Evolutionary conservation across 352 stramenopile species (phyloP), one percentile per base, ranked within the genome.

Genomic region (Sclerospora graminicola): DNA sequence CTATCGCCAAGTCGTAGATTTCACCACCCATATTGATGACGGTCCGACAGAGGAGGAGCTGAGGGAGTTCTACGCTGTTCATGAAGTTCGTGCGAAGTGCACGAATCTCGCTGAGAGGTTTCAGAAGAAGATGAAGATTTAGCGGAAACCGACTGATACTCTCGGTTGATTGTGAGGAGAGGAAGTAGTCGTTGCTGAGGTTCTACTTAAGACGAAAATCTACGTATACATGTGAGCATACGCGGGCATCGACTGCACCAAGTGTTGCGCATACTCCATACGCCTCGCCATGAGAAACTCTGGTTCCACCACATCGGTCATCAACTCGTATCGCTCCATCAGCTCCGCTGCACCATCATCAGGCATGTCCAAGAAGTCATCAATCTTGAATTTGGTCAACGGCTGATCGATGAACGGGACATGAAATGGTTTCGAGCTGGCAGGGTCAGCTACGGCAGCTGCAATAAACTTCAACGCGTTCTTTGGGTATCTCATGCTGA

Each of bases 201-300:
- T n/a, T n/a, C n/a, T n/a, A n/a, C n/a, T n/a, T n/a, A n/a, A n/a
- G n/a, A n/a, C n/a, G 21, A 26, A 26, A 26, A 26, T 6, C 6
- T 52, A 57, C 14, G 41, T 34, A 57, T 52, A 52, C 42, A 57
- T 51, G 27, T 57, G 49, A 34, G 49, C 40, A 57, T 57, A 57
- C 41, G 48, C 52, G 6, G 39, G 47, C 47, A 54, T 54, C 30
- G 32, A 48, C 33, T 52, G 40, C 34, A 60, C 44, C 49, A 56
- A 43, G 34, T 52, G 50, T 16, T 60, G 41, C 2, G 31, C 46
- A 57, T 66, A 61, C 40, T 66, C 51, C 19, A 57, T 54, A 10
- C 49, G 23, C 18, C 46, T 60, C 32, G 11, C 50, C 42, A 33
- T 48, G 1, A 60, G 21, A 44, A 65, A 65, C 34, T 60, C 46